phyloP scores from a whole-genome alignment of 1,284 basidiomycete genomes.

The Marasmius fiardii region DNA sequence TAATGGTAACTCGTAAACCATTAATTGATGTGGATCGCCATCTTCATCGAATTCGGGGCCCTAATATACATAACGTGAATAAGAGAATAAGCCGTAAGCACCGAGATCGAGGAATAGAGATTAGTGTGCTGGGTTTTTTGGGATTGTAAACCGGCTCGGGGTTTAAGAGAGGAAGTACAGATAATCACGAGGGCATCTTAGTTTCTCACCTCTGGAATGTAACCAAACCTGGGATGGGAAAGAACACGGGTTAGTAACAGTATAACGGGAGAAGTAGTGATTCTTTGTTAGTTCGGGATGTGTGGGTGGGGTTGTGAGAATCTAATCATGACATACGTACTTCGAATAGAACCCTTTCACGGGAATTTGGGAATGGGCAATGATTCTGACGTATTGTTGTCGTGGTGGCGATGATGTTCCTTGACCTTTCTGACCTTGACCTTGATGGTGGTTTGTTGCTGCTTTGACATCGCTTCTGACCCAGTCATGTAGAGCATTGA shows the following conservation, averaged over 20 bases:
- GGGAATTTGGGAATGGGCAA: slow-evolving; percentile 66
- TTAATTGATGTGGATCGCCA: slow-evolving; percentile 76
- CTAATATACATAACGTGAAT: slow-evolving; percentile 30
- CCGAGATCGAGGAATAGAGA: not conserved
- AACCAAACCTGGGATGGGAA: slow-evolving; percentile 56
- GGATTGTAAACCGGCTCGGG: not conserved
- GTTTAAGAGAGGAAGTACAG: not conserved
- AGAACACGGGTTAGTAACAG: slow-evolving; percentile 9
- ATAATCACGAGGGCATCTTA: not conserved
- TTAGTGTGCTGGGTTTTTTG: not conserved
- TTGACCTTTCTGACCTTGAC: slow-evolving; percentile 18
- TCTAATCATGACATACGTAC: slow-evolving; percentile 30
- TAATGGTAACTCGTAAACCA: slow-evolving; percentile 56
- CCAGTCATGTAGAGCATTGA: slow-evolving; percentile 59
- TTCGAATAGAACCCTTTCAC: slow-evolving; percentile 71
- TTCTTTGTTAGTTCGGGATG: not conserved
- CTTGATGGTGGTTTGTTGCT: slow-evolving; percentile 5
- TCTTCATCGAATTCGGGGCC: slow-evolving; percentile 78
- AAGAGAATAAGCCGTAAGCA: slow-evolving; percentile 7
- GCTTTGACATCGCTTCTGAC: slow-evolving; percentile 38
- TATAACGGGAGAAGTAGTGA: no score
- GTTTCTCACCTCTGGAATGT: slow-evolving; percentile 55
- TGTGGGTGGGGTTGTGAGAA: not conserved
- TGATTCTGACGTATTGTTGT: slow-evolving; percentile 38
- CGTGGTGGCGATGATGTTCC: slow-evolving; percentile 17